phyloP scores from a whole-genome alignment of 257 asterid genomes.

The Scutellaria minor region DNA sequence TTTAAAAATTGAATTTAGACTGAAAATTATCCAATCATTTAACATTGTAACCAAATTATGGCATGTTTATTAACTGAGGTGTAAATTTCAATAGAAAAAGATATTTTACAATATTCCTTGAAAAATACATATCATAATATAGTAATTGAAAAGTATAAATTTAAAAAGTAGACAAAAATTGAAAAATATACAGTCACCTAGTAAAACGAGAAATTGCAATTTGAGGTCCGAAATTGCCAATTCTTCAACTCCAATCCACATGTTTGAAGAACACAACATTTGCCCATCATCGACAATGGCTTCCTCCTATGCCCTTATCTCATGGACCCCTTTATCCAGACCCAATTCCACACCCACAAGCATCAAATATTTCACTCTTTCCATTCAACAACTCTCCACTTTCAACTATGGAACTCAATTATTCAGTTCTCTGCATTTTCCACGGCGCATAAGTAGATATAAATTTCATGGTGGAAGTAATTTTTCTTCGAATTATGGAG shows the following conservation, averaged over 20 bases:
- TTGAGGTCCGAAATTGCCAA: too few relatives aligned
- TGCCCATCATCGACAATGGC: slow-evolving; percentile 40
- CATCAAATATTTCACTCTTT: slow-evolving; percentile 16
- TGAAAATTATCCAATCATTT: too few relatives aligned
- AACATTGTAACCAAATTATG: too few relatives aligned
- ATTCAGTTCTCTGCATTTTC: slow-evolving; percentile 28
- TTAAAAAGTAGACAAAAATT: too few relatives aligned
- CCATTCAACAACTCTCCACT: slow-evolving; percentile 24
- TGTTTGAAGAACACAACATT: background rate
- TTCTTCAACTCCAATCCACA: slow-evolving; percentile 20
- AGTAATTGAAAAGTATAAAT: too few relatives aligned
- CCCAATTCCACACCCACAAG: slow-evolving; percentile 34
- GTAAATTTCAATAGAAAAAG: too few relatives aligned
- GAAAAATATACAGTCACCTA: too few relatives aligned
- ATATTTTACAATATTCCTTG: too few relatives aligned
- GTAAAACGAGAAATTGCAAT: too few relatives aligned
- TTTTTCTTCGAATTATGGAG: slow-evolving; percentile 33
- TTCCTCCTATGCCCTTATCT: slow-evolving; percentile 34
- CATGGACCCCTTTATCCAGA: slow-evolving; percentile 35
- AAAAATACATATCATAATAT: too few relatives aligned
- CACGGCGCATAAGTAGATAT: slow-evolving; percentile 19
- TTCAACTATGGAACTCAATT: slow-evolving; percentile 36
- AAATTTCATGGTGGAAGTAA: slow-evolving; percentile 7
- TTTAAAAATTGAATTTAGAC: too few relatives aligned
- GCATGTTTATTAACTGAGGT: too few relatives aligned